Evolutionary conservation across 2,329 filamentous ascomycete genomes (phyloP).

Genomic region (Talaromyces verruculosus): DNA sequence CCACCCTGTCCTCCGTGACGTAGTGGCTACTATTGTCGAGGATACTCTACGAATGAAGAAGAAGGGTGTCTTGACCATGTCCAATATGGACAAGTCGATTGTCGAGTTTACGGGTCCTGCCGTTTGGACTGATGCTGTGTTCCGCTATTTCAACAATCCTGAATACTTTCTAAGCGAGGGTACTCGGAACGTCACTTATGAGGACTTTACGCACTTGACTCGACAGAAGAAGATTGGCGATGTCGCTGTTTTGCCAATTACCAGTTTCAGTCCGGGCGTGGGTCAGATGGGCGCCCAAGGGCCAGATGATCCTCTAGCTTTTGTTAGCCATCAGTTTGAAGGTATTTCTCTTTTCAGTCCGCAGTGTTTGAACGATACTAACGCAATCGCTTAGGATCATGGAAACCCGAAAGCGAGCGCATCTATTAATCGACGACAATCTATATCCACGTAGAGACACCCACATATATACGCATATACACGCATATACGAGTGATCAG

Average conservation of each 20-base stretch:
- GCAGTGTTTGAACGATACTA: background rate
- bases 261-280: slow-evolving; percentile 93
- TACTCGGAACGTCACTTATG: slow-evolving; percentile 74
- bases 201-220: slow-evolving; percentile 86
- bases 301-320: slow-evolving; percentile 89
- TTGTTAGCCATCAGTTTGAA: slow-evolving; percentile 95
- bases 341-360: slow-evolving; percentile 52
- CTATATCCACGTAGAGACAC: background rate
- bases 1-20: slow-evolving; percentile 84
- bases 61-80: slow-evolving; percentile 61
- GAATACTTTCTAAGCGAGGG: slow-evolving; percentile 67
- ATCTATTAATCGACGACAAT: background rate
- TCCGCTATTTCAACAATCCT: slow-evolving; percentile 89
- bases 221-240: slow-evolving; percentile 84
- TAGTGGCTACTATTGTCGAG: slow-evolving; percentile 82
- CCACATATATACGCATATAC: background rate
- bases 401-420: slow-evolving; percentile 35
- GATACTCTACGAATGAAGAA: slow-evolving; percentile 74
- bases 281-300: slow-evolving; percentile 89
- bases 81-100: slow-evolving; percentile 68
- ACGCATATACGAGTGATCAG: background rate
- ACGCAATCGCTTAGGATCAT: slow-evolving; percentile 31
- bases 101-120: slow-evolving; percentile 94
- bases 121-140: slow-evolving; percentile 89
- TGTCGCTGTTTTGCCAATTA: slow-evolving; percentile 90